Base-by-base conservation (phyloP, 2,329 filamentous ascomycete genomes). In the Alternaria gansuensis region DNA sequence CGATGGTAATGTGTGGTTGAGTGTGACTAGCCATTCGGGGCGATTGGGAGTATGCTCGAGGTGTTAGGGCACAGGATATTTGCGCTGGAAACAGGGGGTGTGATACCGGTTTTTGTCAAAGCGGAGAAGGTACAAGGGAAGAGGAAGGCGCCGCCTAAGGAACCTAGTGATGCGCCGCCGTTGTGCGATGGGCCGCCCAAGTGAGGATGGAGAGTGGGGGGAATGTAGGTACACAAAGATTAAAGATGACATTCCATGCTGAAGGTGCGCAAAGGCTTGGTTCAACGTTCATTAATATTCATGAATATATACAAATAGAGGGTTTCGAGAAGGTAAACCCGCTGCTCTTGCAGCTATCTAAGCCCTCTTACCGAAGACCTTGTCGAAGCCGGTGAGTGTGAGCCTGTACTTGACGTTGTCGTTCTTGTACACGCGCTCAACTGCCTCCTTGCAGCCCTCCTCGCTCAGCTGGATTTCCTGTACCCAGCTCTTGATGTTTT, bases 401-500 rank as follows among this genome's bases (percentile, higher is more conserved):
- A 91, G 88, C 39, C 91, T 83, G 74, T 91, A 94, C 33, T 84
- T 83, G 13, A 93, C 88, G 74, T 91, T 85, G 67, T 90, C 90
- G 63, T 86, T 86, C 71, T 89, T 86, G 58, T 77, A 75, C 50
- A 93, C 85, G 64, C 88, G 83, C 74, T 88, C 83, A 17, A 92
- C 85, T 0, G 87, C 90, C 79, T 92, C 83, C 75, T 87, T 87
- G 72, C 89, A 88, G 0, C 87, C 88, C 65, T 87, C 82, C 71
- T 87, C 88, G 62, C 85, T 87, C 73, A 97, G 90, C 50, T 89
- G 86, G 45, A 96, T 86, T 70, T 88, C 84, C 75, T 88, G 80
- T 23, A 88, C 84, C 82, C 82, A 83, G 60, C 75, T 79, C 77
- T 82, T 82, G 69, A 84, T 81, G 59, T 82, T 79, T 75, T 82